Conservation (phyloP, 306 rosid genomes). For the Rosa chinensis region DNA sequence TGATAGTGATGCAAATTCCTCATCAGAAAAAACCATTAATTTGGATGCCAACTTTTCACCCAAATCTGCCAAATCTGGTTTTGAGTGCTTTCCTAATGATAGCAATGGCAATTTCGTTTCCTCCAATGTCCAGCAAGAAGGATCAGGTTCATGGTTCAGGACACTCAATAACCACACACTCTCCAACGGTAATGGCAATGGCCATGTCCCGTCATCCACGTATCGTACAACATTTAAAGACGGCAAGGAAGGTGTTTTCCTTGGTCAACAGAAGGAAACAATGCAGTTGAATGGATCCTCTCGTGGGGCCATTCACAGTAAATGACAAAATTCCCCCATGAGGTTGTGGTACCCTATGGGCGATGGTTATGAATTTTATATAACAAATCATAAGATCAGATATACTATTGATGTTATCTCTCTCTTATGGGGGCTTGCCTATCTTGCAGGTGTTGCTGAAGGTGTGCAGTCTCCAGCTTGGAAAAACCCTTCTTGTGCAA, state of each 20-base stretch:
- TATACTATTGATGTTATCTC: not conserved
- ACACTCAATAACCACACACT: constrained; percentile 30
- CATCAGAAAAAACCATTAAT: constrained; percentile 31
- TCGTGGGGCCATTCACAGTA: constrained; percentile 45
- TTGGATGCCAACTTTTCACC: constrained; percentile 31
- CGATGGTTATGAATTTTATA: constrained; percentile 24
- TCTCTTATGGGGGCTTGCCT: constrained; percentile 26
- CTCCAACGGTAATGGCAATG: constrained; percentile 33
- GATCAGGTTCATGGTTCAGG: constrained; percentile 29
- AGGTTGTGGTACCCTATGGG: constrained; percentile 32
- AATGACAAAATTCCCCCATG: constrained; percentile 29
- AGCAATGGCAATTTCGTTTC: constrained; percentile 38
- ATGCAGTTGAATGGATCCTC: constrained; percentile 45
- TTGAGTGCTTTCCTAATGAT: constrained; percentile 18
- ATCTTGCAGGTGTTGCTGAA: constrained; percentile 48
- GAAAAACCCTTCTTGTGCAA: constrained; percentile 35
- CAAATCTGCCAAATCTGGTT: constrained; percentile 22
- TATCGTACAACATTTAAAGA: constrained; percentile 40
- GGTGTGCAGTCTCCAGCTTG: constrained; percentile 25
- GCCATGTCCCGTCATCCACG: constrained; percentile 33
- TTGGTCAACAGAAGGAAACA: constrained; percentile 45
- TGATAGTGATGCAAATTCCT: constrained; percentile 21
- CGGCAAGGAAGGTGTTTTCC: constrained; percentile 38
- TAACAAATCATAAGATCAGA: constrained; percentile 1
- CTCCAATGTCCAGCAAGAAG: constrained; percentile 32